Base-by-base conservation (phyloP, 2,329 filamentous ascomycete species). In the Fusarium buxicola region DNA sequence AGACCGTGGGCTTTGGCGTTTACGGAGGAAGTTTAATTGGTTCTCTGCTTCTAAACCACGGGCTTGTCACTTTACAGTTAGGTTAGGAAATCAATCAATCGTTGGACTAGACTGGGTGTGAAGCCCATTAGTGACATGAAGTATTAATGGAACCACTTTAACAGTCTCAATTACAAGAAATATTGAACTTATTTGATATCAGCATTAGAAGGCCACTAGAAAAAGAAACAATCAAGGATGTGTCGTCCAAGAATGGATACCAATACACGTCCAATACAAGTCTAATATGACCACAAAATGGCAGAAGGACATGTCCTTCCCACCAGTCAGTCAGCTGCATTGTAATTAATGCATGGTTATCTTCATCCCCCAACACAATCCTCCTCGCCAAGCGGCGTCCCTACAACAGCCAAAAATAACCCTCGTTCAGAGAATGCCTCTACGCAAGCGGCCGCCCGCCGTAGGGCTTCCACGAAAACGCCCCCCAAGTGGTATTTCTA, bases 151-250 rank as follows among this genome's bases (percentile, higher is more conserved):
- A 7, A 27, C 13, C 5, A 18, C 18, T 41, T 27, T 6, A n/a
- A 9, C 12, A 28, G 9, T 56, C 25, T 36, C 54, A 65, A 47
- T 51, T 63, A 69, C 63, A 71, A 71, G 58, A 70, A 71, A 62
- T 70, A 69, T 74, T 74, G 71, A 78, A 79, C 77, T 77, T 77
- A 78, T 79, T 77, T 81, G 80, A 84, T 85, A 84, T 85, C 80
- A 84, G 83, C 82, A 86, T 86, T 86, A 86, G 80, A 85, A 85
- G 81, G 80, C 78, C 80, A 85, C 78, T 85, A 86, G 74, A 81
- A 82, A 83, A 77, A 75, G 79, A 78, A 77, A 72, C 71, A 73
- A 72, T 73, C 71, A 73, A 72, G 70, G 64, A 63, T 62, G 53
- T 63, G 63, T 64, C 70, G 61, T 68, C 66, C 64, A 71, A 68